Base-by-base conservation (phyloP, 75 land plant genomes). In the Ceratopteris richardii region DNA sequence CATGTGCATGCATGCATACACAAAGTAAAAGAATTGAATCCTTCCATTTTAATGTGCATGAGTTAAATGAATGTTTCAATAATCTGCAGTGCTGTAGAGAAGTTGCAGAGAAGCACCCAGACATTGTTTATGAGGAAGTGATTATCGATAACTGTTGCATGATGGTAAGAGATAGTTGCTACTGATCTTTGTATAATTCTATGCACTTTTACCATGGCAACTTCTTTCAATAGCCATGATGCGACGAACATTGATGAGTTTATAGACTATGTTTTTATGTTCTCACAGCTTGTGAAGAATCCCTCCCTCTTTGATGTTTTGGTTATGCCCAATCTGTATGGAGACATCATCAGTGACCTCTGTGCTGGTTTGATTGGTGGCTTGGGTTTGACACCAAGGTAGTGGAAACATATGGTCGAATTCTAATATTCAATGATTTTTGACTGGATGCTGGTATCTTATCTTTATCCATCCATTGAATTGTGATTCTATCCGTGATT, bases 151-250 rank as follows among this genome's bases (percentile, higher is more conserved):
- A 94, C 58, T 94, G 98, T 63, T 89, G 96, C 66, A 94, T 94
- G 98, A 92, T 92, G 97, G 97, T 91, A 81, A 52, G 80, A 54
- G n/a, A n/a, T n/a, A n/a, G n/a, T n/a, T n/a, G n/a, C n/a, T n/a
- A 13, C 19, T 17, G n/a, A 28, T 9, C 42, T 40, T 9, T 40
- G 42, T 14, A 40, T 40, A 14, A 12, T 10, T 19, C 10, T 51
- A 51, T 51, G 6, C 11, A 18, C 11, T 7, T 23, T 51, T 19
- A 18, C n/a, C n/a, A n/a, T n/a, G n/a, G n/a, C n/a, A n/a, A n/a
- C n/a, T 46, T 46, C 14, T 46, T 5, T 46, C 4, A 46, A 2
- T 3, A 5, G 22, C 50, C 50, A 5, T 46, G 17, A 46, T 46
- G 18, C 22, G n/a, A n/a, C n/a, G n/a, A n/a, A 5, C 50, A 46